Conservation (phyloP, 2,329 filamentous ascomycete species). For the Cercospora canescens region DNA sequence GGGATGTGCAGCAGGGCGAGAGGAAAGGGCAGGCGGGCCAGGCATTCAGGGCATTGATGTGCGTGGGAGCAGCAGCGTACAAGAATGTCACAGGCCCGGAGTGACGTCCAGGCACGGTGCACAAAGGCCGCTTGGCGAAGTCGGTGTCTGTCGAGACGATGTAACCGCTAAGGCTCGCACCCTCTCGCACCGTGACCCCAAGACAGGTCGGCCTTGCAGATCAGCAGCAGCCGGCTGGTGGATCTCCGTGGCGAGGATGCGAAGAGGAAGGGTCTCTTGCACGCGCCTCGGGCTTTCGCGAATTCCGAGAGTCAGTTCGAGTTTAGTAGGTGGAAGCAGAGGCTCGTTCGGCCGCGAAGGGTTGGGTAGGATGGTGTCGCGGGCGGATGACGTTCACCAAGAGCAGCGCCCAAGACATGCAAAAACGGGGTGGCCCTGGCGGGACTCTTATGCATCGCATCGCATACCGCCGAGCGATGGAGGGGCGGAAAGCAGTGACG, state of each 20-base stretch:
- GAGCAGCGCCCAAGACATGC: not conserved
- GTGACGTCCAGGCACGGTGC: conserved; percentile 8
- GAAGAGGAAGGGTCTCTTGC: not conserved
- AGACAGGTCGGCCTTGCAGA: conserved; percentile 4
- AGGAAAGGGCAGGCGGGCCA: not conserved
- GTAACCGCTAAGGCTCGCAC: not conserved
- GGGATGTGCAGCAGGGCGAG: not conserved
- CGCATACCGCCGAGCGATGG: not conserved
- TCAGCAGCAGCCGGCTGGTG: not conserved
- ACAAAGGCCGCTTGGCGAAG: not conserved
- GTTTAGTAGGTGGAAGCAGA: not conserved
- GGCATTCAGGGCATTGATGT: conserved; percentile 2
- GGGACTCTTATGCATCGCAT: not conserved
- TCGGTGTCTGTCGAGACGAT: conserved; percentile 10
- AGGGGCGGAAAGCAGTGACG: not conserved
- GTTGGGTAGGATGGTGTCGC: not conserved
- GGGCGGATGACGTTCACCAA: conserved; percentile 1
- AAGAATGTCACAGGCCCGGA: conserved; percentile 7
- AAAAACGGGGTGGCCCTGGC: not conserved
- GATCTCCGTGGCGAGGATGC: not conserved
- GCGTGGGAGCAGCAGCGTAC: not conserved
- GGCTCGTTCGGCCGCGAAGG: not conserved
- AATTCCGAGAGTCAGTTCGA: not conserved
- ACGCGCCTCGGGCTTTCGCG: not conserved
- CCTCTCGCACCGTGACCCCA: not conserved